Percentiles rank a stretch among this genome's conserved stretches.
These are phyloP conservation scores for Micractinium conductrix DNA, from an alignment of 139 green algal genomes.

Conservation along the genomic window DNA sequence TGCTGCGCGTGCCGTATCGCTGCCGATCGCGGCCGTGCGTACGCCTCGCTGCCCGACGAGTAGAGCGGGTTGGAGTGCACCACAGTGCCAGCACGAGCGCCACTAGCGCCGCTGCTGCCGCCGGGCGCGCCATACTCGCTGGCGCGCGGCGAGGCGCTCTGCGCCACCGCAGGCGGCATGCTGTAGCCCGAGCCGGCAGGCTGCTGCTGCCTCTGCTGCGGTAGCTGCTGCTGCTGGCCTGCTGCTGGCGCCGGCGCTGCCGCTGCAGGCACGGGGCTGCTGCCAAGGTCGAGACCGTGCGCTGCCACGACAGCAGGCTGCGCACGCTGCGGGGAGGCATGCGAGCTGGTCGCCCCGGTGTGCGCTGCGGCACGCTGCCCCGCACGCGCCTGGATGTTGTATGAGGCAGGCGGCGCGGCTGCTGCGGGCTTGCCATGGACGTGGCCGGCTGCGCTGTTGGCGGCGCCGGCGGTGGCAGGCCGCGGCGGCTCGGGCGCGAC, in stretches of 20 bases:
- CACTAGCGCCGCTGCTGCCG: constrained; percentile 5
- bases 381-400: constrained; percentile 7
- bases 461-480: neutral
- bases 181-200: neutral
- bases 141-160: neutral
- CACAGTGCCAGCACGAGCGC: neutral
- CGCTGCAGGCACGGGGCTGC: neutral
- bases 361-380: neutral
- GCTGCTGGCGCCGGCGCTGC: neutral
- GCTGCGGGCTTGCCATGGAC: neutral
- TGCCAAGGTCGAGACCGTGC: neutral
- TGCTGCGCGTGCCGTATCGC: neutral
- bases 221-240: neutral
- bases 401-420: neutral
- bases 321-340: neutral
- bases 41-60: neutral
- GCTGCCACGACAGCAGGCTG: neutral
- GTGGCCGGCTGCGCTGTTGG: neutral
- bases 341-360: neutral
- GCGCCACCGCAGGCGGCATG: neutral
- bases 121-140: neutral
- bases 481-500: neutral
- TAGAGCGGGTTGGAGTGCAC: constrained; percentile 28
- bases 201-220: constrained; percentile 6
- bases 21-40: neutral